A percentile compares a stretch with the other conserved stretches of the same genome.
Evolutionary conservation across 208 protist species (phyloP).

Genomic region (Tetramitus jugosus): DNA sequence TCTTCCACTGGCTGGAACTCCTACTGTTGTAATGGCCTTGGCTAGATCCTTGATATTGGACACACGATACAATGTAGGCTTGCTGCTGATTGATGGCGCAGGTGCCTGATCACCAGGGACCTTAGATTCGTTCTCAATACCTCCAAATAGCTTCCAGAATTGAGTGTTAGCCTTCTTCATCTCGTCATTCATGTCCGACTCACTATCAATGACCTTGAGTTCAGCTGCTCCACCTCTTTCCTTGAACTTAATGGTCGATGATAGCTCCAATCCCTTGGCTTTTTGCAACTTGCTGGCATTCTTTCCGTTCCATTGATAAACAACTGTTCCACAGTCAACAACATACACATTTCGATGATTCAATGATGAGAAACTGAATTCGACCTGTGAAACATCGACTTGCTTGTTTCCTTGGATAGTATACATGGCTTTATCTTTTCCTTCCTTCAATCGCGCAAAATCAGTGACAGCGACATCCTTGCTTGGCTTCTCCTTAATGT

Average conservation of each 20-base stretch:
- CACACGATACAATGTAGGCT: not conserved
- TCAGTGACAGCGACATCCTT: too few species aligned
- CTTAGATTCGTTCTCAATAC: too few species aligned
- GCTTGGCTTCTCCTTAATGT: too few species aligned
- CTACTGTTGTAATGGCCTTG: not conserved
- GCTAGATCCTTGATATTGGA: too few species aligned
- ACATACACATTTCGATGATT: not conserved
- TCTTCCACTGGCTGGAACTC: not conserved
- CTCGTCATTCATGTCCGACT: not conserved
- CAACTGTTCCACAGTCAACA: not conserved
- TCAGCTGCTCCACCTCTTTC: not conserved
- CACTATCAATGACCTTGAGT: not conserved
- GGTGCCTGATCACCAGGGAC: not conserved
- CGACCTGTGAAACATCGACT: too few species aligned
- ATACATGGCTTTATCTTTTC: too few species aligned
- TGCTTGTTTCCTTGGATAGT: too few species aligned
- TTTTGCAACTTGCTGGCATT: not conserved
- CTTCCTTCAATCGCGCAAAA: too few species aligned
- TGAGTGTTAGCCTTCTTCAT: not conserved
- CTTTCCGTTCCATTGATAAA: not conserved
- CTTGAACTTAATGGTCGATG: not conserved
- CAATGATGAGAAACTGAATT: not conserved
- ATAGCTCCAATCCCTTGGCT: not conserved
- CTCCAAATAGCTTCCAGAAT: too few species aligned
- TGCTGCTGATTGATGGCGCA: not conserved